phyloP scores from a whole-genome alignment of 345 rosid genomes.

The Stellera chamaejasme region DNA sequence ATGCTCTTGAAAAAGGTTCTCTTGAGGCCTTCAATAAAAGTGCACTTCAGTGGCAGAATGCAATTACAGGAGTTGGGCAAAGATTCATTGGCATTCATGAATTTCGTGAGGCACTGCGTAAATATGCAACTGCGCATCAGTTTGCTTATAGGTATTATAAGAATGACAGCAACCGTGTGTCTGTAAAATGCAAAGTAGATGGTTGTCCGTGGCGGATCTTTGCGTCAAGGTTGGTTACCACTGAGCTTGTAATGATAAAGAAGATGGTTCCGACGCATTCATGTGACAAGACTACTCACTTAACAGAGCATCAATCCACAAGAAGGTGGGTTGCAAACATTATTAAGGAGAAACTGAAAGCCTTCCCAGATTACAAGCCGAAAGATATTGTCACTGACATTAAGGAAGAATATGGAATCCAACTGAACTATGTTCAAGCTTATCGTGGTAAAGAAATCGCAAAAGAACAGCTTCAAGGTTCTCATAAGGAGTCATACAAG shows the following conservation, averaged over 20 bases:
- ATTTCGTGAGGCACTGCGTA: conserved; percentile 79
- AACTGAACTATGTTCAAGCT: conserved; percentile 86
- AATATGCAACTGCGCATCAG: conserved; percentile 89
- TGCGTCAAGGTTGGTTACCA: conserved; percentile 85
- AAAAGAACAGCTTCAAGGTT: conserved; percentile 93
- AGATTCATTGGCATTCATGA: conserved; percentile 72
- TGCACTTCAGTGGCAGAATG: conserved; percentile 89
- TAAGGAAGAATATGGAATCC: conserved; percentile 81
- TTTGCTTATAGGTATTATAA: conserved; percentile 89
- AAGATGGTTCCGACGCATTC: conserved; percentile 84
- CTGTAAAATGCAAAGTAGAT: conserved; percentile 93
- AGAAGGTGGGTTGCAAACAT: conserved; percentile 96
- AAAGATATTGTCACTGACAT: conserved; percentile 88
- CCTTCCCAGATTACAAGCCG: conserved; percentile 76
- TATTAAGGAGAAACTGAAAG: conserved; percentile 82
- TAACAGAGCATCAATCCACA: conserved; percentile 77
- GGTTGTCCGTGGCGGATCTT: conserved; percentile 98
- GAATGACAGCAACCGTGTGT: conserved; percentile 92
- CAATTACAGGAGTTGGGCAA: conserved; percentile 89
- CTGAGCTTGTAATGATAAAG: conserved; percentile 83
- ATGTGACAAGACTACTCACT: conserved; percentile 69
- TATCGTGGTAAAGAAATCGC: conserved; percentile 99
- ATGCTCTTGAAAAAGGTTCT: conserved; percentile 30
- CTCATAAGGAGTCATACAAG: conserved; percentile 82
- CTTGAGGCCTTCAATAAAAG: conserved; percentile 43